Evolutionary conservation across 768 basidiomycete species (phyloP).

Genomic region (Chlorophyllum brunneum): DNA sequence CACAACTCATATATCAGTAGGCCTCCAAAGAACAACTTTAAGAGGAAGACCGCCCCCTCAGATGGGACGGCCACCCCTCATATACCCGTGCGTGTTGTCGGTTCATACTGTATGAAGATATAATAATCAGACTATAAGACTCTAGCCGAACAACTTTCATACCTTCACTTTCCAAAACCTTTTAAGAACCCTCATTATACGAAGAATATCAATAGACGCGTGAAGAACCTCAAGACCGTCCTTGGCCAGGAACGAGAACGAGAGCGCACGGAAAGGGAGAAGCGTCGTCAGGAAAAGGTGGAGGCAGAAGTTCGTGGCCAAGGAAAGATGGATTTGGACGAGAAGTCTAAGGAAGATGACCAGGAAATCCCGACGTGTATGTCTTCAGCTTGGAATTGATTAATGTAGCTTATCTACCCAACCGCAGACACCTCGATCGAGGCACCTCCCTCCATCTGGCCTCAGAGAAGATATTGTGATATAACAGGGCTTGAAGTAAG

Average conservation of each 20-base stretch:
- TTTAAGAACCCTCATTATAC: slow-evolving; percentile 75
- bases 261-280: slow-evolving; percentile 65
- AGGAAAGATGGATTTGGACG: slow-evolving; percentile 53
- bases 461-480: slow-evolving; percentile 77
- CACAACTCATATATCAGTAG: slow-evolving; percentile 20
- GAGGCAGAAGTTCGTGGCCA: slow-evolving; percentile 23
- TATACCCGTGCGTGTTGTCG: slow-evolving; percentile 30
- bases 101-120: not conserved
- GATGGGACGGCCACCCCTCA: slow-evolving; percentile 43
- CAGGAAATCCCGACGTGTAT: slow-evolving; percentile 73
- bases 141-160: slow-evolving; percentile 71
- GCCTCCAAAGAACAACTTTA: slow-evolving; percentile 42
- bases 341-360: slow-evolving; percentile 19
- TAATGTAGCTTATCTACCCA: not conserved
- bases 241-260: slow-evolving; percentile 77
- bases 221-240: slow-evolving; percentile 78
- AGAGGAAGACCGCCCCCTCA: slow-evolving; percentile 35
- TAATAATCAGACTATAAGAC: slow-evolving; percentile 36
- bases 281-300: slow-evolving; percentile 44
- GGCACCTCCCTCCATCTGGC: slow-evolving; percentile 78
- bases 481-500: slow-evolving; percentile 80
- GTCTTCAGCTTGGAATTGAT: slow-evolving; percentile 18
- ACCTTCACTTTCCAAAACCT: slow-evolving; percentile 62
- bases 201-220: slow-evolving; percentile 67
- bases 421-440: slow-evolving; percentile 72